Base-by-base conservation (phyloP, 2,329 filamentous ascomycete genomes). In the Alternaria sp. region DNA sequence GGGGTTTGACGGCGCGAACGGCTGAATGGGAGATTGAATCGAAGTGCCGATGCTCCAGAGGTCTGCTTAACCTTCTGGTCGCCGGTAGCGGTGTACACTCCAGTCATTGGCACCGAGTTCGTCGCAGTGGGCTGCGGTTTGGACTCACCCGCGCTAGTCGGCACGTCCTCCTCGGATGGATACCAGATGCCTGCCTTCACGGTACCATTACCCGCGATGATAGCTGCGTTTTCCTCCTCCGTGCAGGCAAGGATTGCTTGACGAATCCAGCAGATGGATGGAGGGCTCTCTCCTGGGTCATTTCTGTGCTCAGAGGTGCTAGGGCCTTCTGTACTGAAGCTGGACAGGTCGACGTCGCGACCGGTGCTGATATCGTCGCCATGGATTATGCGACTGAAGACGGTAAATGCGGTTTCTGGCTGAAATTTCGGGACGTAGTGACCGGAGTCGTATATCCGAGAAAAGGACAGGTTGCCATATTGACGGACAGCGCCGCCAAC, bases 401-500 rank as follows among this genome's bases (percentile, higher is more conserved):
- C 79, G 2, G 82, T 83, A 67, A 86, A 86, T 0, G 82, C 81
- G 0, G 85, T 85, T 67, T 87, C 72, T 21, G 70, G 63, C 60
- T 78, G 75, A 43, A 76, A 75, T 15, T 79, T 81, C 10, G 85
- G 83, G 5, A 86, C 78, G 28, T 83, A 78, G 66, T 87, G 85
- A 5, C 85, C 85, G 2, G 85, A 79, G 57, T 86, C 82, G 69
- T 84, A 87, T 55, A 87, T 80, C 13, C 84, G 79, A 46, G 80
- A 80, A 72, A 86, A 86, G 51, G 80, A 83, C 28, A 86, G 77
- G 63, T 93, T 93, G 15, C 90, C 91, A 70, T 87, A 91, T 77
- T 95, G 91, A 10, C 91, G 87, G 0, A 93, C 91, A 56, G 87
- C 86, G 19, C 92, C 92, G 57, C 87, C 91, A 75, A 89, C 87